A percentile compares a stretch with the other conserved stretches of the same genome.
Conservation (phyloP, 2,329 filamentous ascomycete genomes). For the Penicillium verrucosum region DNA sequence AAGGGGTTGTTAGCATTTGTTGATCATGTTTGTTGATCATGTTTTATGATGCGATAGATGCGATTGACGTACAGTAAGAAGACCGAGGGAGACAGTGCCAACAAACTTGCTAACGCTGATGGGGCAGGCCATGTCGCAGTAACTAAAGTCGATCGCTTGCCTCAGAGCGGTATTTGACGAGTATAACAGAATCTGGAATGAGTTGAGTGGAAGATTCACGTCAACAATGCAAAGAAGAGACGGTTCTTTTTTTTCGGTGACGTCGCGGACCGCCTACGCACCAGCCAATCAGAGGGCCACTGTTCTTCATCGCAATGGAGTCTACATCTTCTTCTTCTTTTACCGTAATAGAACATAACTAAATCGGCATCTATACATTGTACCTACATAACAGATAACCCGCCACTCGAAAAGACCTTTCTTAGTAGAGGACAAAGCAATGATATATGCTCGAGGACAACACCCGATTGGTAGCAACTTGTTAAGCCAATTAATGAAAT, state of each 20-base stretch:
- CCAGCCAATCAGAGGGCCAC: conserved; percentile 1
- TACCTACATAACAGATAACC: not conserved
- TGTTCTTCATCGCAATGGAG: not conserved
- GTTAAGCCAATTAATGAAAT: too few relatives aligned
- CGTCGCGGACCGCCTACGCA: not conserved
- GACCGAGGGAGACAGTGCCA: conserved; percentile 81
- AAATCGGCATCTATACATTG: not conserved
- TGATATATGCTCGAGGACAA: too few relatives aligned
- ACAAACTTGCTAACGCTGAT: conserved; percentile 87
- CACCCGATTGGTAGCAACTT: too few relatives aligned
- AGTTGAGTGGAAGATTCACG: not conserved
- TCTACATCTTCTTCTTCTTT: too few relatives aligned
- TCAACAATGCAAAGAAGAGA: not conserved
- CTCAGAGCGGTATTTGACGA: not conserved
- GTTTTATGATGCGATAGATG: conserved; percentile 6
- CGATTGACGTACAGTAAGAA: conserved; percentile 69
- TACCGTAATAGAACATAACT: not conserved
- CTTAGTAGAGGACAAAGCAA: not conserved
- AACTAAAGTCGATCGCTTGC: not conserved
- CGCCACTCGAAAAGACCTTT: not conserved
- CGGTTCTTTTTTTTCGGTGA: conserved; percentile 4
- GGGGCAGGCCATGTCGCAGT: conserved; percentile 59
- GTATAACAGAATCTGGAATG: not conserved
- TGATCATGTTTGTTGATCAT: not conserved
- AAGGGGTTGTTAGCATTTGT: conserved; percentile 9